These are phyloP conservation scores for Candida odintsovae DNA, from an alignment of 805 yeast genomes.

Conservation along the genomic window DNA sequence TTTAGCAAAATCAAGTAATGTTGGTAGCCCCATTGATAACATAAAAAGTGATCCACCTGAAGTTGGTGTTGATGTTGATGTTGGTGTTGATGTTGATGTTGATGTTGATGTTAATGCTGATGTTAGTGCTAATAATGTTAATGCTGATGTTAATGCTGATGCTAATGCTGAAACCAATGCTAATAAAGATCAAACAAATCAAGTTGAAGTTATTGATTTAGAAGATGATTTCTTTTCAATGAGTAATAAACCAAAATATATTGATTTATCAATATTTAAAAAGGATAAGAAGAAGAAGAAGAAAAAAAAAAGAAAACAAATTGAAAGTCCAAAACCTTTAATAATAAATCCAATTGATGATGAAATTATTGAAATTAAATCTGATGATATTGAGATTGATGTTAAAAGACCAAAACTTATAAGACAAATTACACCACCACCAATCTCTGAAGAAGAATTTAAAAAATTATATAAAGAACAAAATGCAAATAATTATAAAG, in stretches of 20 bases:
- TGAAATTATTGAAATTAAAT: neutral
- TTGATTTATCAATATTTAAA: neutral
- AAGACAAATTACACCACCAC: constrained; percentile 14
- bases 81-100: neutral
- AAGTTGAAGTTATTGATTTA: constrained; percentile 1
- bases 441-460: constrained; percentile 13
- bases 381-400: constrained; percentile 1
- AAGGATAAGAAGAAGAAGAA: constrained; percentile 16
- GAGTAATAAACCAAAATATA: constrained; percentile 3
- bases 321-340: neutral
- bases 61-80: neutral
- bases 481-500: neutral
- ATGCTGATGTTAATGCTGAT: neutral
- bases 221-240: constrained; percentile 26
- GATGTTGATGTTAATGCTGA: neutral
- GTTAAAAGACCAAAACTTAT: neutral
- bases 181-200: neutral
- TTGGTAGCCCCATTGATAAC: constrained; percentile 15
- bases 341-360: neutral
- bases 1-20: constrained; percentile 21
- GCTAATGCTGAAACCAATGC: neutral
- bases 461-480: neutral
- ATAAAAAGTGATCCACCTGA: neutral
- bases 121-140: neutral
- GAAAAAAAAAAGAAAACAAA: constrained; percentile 10